Evolutionary conservation across 1,284 basidiomycete species (phyloP).

Genomic region (Fereydounia khargensis): DNA sequence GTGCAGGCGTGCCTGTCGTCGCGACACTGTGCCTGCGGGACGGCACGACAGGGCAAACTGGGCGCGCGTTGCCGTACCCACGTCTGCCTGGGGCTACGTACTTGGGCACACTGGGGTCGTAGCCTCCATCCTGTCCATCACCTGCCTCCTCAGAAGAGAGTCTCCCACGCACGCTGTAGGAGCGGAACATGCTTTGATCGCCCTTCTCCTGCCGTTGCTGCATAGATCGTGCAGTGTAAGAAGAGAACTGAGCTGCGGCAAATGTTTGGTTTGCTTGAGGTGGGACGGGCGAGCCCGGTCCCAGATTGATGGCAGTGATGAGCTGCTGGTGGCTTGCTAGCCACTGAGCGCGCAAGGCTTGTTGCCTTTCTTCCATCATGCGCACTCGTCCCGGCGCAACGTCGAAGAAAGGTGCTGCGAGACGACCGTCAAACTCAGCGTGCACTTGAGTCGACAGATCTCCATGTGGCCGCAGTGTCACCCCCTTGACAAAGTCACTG

Average conservation of each 20-base stretch:
- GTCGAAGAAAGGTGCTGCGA: constrained; percentile 16
- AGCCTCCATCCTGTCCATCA: too few species aligned
- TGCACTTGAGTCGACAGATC: not conserved
- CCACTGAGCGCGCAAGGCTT: constrained; percentile 7
- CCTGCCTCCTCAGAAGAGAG: too few species aligned
- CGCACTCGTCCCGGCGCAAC: constrained; percentile 17
- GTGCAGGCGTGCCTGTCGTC: too few species aligned
- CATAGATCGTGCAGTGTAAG: too few species aligned
- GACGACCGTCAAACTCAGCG: constrained; percentile 10
- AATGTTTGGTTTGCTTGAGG: too few species aligned
- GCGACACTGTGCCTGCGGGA: not conserved
- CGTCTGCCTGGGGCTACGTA: not conserved
- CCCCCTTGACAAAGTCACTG: constrained; percentile 9
- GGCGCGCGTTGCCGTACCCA: not conserved
- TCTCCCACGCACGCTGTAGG: too few species aligned
- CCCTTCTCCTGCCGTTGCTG: too few species aligned
- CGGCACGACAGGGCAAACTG: too few species aligned
- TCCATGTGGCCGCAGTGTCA: constrained; percentile 10
- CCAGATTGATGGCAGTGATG: constrained; percentile 2
- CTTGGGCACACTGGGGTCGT: not conserved
- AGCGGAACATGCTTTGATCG: too few species aligned
- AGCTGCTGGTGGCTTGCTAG: constrained; percentile 7
- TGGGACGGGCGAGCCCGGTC: constrained; percentile 4
- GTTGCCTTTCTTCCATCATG: constrained; percentile 10
- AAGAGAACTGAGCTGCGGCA: too few species aligned